A percentile compares a stretch with the other conserved stretches of the same genome.
These are phyloP conservation scores for Asterella californica DNA, from an alignment of 225 moss, liverwort and hornwort species.

Conservation along the genomic window DNA sequence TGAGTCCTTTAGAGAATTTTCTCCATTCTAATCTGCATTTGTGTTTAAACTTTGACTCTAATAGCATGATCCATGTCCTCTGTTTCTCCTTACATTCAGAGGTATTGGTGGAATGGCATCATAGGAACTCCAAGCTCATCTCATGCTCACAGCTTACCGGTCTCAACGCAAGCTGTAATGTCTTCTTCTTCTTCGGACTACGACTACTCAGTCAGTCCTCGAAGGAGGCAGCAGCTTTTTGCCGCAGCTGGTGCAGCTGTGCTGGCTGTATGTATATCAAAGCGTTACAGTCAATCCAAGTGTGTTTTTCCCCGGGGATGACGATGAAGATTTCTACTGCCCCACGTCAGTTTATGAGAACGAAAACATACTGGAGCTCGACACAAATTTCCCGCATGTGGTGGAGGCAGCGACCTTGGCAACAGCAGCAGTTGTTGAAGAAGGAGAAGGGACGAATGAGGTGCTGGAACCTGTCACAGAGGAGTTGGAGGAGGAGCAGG, in stretches of 20 bases:
- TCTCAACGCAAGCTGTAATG: neutral
- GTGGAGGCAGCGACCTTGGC: conserved; percentile 10
- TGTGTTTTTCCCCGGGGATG: conserved; percentile 6
- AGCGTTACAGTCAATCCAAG: conserved; percentile 10
- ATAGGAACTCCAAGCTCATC: neutral
- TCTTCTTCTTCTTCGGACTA: neutral
- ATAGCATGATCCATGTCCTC: no score
- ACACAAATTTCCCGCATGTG: neutral
- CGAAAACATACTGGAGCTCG: neutral
- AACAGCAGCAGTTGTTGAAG: no score
- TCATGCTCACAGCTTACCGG: neutral
- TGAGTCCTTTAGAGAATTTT: no score
- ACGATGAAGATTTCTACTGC: conserved; percentile 14
- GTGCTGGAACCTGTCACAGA: neutral
- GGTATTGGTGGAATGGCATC: no score
- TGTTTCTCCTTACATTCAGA: no score
- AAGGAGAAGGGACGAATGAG: neutral
- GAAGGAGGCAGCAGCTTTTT: neutral
- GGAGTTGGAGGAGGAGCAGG: no score
- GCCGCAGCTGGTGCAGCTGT: conserved; percentile 15
- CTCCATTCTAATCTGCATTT: no score
- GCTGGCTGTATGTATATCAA: conserved; percentile 3
- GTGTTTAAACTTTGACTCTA: no score
- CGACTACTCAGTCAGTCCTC: neutral
- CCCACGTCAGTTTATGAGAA: neutral